Base-by-base conservation (phyloP, 2,329 filamentous ascomycete species). In the Aureobasidium sp. region DNA sequence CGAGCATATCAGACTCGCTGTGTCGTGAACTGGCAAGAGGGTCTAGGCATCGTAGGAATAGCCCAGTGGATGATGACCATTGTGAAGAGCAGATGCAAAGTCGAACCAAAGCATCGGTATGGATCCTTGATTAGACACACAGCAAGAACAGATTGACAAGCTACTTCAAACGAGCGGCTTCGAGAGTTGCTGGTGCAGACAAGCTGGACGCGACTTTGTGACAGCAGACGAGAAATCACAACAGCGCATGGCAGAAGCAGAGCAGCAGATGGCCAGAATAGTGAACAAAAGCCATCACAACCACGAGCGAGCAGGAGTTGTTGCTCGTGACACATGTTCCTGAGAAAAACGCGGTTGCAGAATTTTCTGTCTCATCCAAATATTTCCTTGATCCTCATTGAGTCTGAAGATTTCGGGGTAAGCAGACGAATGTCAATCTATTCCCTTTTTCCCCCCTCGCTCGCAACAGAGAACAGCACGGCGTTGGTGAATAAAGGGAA, bases 381-480 rank as follows among this genome's bases (percentile, higher is more conserved):
- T 44, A 44, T 44, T 44, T 44, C 27, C 27, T 34, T 9, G 29
- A 12, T 51, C 47, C 7, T 36, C 14, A 57, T 62, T 9, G 22
- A 39, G 20, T 53, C 44, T 59, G 61, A 62, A 61, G 47, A 62
- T 44, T 61, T 59, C 61, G 66, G 62, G 64, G 65, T 67, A 67
- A 67, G 65, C 65, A 63, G 64, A 65, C 65, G 41, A 64, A 49
- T 63, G 37, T 62, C 49, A 11, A n/a, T 58, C 65, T 67, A 44
- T 22, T 59, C 60, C 64, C 49, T 61, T 31, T 55, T 66, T 67
- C 65, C 65, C 65, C 65, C 64, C 34, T 49, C 22, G n/a, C 17
- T 51, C 57, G 17, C 44, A 49, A 49, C 44, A 49, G 44, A 37
- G 22, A 49, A 17, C 14, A 51, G 11, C 44, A 34, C 17, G 36